Evolutionary conservation across 305 asterid genomes (phyloP).

Genomic region (Coffea humblotiana): DNA sequence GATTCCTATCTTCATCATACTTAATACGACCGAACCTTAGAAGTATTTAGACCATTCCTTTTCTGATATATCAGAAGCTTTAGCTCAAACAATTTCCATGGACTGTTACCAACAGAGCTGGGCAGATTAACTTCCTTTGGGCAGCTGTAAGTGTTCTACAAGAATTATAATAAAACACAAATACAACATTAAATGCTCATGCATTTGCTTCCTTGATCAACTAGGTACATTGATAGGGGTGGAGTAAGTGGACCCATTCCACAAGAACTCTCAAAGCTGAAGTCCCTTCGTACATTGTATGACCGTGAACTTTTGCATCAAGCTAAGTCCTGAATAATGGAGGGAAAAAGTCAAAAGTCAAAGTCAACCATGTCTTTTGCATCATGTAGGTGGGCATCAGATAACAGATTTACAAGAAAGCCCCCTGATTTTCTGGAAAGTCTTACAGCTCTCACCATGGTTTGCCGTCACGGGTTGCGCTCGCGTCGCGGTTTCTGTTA

Average conservation of each 20-base stretch:
- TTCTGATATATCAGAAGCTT: constrained; percentile 39
- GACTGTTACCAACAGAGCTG: constrained; percentile 47
- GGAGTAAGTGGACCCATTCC: constrained; percentile 68
- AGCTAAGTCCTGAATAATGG: neutral
- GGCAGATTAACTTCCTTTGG: constrained; percentile 48
- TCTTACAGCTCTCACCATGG: constrained; percentile 33
- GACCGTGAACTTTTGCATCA: neutral
- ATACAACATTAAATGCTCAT: neutral
- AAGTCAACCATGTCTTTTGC: constrained; percentile 6
- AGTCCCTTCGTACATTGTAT: constrained; percentile 50
- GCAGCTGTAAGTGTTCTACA: constrained; percentile 41
- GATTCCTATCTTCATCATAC: neutral
- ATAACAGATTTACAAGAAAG: constrained; percentile 56
- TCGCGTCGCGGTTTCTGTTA: too few relatives aligned
- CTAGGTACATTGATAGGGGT: constrained; percentile 70
- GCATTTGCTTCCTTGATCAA: constrained; percentile 15
- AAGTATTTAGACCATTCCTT: neutral
- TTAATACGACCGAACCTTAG: neutral
- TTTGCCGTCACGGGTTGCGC: too few relatives aligned
- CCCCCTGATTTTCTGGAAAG: constrained; percentile 56
- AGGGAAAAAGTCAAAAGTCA: neutral
- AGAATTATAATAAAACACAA: neutral
- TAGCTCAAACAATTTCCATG: constrained; percentile 55
- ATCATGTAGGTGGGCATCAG: constrained; percentile 69
- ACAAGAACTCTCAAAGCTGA: constrained; percentile 47